These are phyloP conservation scores for Grosmannia serpens DNA, from an alignment of 2,329 filamentous ascomycete species.

Conservation along the genomic window DNA sequence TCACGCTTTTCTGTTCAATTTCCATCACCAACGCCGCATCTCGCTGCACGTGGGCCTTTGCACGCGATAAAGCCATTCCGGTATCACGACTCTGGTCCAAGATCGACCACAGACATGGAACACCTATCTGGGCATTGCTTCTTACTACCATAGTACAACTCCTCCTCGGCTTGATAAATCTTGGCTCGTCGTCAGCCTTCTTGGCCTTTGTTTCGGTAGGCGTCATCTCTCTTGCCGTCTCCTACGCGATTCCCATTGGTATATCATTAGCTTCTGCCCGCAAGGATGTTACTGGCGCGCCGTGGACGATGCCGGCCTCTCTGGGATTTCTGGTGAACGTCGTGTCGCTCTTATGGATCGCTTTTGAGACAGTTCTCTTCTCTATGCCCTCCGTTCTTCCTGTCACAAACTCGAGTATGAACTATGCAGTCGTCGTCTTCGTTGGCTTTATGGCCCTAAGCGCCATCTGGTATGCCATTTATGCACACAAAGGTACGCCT, in stretches of 20 bases:
- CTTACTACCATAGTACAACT: slow-evolving; percentile 23
- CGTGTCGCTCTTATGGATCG: slow-evolving; percentile 40
- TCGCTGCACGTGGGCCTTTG: slow-evolving; percentile 11
- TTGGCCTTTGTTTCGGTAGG: slow-evolving; percentile 25
- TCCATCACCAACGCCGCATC: slow-evolving; percentile 20
- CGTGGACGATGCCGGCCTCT: slow-evolving; percentile 12
- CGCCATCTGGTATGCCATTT: slow-evolving; percentile 54
- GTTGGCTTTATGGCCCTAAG: slow-evolving; percentile 52
- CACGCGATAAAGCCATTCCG: slow-evolving; percentile 29
- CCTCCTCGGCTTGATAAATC: slow-evolving; percentile 28
- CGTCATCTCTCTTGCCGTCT: slow-evolving; percentile 31
- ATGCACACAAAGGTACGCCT: slow-evolving; percentile 4
- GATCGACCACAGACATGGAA: slow-evolving; percentile 21
- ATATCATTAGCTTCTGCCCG: slow-evolving; percentile 29
- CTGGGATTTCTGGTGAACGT: slow-evolving; percentile 7
- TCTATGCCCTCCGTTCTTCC: slow-evolving; percentile 59
- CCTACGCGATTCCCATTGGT: slow-evolving; percentile 27
- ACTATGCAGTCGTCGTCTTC: slow-evolving; percentile 68
- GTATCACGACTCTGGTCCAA: slow-evolving; percentile 24
- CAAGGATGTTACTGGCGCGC: slow-evolving; percentile 24
- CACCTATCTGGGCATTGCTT: slow-evolving; percentile 20
- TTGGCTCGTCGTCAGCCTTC: slow-evolving; percentile 31
- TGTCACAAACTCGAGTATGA: slow-evolving; percentile 48
- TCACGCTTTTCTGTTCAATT: slow-evolving; percentile 28
- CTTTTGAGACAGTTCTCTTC: slow-evolving; percentile 60